These are phyloP conservation scores for Cicer arietinum DNA, from an alignment of 306 rosid genomes.

Conservation along the genomic window DNA sequence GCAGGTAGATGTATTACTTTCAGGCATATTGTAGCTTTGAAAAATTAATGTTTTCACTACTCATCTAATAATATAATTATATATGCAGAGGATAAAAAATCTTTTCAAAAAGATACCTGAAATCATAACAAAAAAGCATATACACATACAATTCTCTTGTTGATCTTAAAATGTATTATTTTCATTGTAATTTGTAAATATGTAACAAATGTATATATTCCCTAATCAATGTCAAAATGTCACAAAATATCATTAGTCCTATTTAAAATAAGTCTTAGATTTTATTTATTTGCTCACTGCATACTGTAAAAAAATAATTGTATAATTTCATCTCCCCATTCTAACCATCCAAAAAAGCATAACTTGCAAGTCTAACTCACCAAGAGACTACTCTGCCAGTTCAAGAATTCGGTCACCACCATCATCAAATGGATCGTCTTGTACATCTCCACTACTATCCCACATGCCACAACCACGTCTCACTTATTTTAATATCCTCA, in stretches of 20 bases:
- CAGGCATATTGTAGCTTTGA: conserved; percentile 25
- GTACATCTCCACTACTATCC: too few relatives aligned
- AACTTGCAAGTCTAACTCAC: not conserved
- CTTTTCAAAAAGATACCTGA: not conserved
- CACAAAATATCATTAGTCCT: not conserved
- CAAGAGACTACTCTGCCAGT: too few relatives aligned
- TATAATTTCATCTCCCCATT: not conserved
- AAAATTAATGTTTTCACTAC: not conserved
- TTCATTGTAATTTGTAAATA: not conserved
- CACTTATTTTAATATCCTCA: not conserved
- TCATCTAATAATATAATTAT: not conserved
- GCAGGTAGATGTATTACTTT: conserved; percentile 64
- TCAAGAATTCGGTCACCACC: too few relatives aligned
- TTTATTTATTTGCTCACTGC: not conserved
- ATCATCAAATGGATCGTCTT: too few relatives aligned
- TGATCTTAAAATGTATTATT: not conserved
- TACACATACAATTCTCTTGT: not conserved
- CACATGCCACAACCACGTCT: not conserved
- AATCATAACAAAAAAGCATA: not conserved
- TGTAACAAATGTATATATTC: not conserved
- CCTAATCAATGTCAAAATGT: not conserved
- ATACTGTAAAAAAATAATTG: not conserved
- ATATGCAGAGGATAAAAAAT: not conserved
- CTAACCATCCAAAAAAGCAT: not conserved
- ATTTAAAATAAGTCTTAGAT: not conserved